Conservation (phyloP, 129 eudicot species). For the Escallonia rubra region DNA sequence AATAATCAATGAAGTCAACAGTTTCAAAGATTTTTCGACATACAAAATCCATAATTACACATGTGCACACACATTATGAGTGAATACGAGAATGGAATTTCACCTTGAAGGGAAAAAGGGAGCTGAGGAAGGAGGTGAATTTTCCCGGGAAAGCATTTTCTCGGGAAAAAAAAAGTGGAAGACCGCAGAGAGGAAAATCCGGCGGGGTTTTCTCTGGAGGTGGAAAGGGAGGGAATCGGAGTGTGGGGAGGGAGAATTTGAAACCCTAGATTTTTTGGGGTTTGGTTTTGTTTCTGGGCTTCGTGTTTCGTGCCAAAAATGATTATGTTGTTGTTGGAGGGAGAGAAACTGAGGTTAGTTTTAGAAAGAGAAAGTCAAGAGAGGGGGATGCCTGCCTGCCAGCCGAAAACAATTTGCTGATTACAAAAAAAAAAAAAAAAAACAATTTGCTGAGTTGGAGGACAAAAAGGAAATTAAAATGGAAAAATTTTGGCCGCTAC, state of each 20-base stretch:
- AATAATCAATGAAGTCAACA: conserved; percentile 7
- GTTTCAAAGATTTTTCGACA: neutral
- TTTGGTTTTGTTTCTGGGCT: neutral
- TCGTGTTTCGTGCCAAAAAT: neutral
- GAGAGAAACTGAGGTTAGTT: conserved; percentile 14
- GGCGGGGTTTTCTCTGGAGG: neutral
- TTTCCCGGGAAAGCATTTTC: conserved; percentile 29
- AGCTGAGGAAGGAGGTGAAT: conserved; percentile 32
- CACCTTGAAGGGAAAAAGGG: conserved; percentile 3
- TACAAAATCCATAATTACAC: neutral
- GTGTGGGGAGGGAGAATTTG: conserved; percentile 19
- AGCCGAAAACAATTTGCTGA: no score
- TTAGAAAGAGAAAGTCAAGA: conserved; percentile 1
- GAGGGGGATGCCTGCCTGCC: no score
- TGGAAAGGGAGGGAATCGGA: conserved; percentile 7
- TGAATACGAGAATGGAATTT: neutral
- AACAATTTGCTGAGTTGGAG: no score
- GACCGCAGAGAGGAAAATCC: conserved; percentile 26
- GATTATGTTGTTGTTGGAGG: neutral
- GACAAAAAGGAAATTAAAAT: no score
- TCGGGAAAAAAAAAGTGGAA: conserved; percentile 17
- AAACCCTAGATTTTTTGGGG: conserved; percentile 46
- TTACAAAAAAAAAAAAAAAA: no score
- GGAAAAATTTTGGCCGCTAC: no score
- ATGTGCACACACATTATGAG: neutral